Percentiles rank a stretch among this genome's conserved stretches.
These are phyloP conservation scores for Podaxis pistillaris DNA, from an alignment of 768 basidiomycete species.

Conservation along the genomic window DNA sequence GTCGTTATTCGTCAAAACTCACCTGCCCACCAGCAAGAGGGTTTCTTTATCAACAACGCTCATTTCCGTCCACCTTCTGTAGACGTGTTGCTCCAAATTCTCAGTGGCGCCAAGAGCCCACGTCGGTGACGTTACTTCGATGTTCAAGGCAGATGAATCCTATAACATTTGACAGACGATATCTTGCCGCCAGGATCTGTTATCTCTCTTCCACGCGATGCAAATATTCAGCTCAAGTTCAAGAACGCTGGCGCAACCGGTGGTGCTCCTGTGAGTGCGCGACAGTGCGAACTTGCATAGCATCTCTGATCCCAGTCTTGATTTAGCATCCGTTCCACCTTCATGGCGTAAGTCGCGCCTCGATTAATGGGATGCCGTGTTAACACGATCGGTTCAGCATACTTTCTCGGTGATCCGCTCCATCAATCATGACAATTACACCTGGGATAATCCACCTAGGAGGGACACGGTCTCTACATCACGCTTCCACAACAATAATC, in stretches of 20 bases:
- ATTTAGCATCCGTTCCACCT: slow-evolving; percentile 15
- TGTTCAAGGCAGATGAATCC: background rate
- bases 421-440: slow-evolving; percentile 4
- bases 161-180: background rate
- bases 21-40: background rate
- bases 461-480: slow-evolving; percentile 18
- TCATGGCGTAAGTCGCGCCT: slow-evolving; percentile 23
- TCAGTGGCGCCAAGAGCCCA: slow-evolving; percentile 23
- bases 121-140: slow-evolving; percentile 11
- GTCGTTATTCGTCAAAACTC: background rate
- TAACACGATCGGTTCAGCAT: slow-evolving; percentile 20
- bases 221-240: background rate
- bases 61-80: slow-evolving; percentile 27
- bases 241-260: background rate
- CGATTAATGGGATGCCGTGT: background rate
- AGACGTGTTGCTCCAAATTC: slow-evolving; percentile 38
- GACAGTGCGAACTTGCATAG: background rate
- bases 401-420: slow-evolving; percentile 12
- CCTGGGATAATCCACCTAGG: slow-evolving; percentile 10
- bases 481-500: background rate
- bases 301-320: background rate
- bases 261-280: slow-evolving; percentile 4
- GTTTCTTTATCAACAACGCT: slow-evolving; percentile 25
- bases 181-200: slow-evolving; percentile 38
- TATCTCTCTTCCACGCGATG: slow-evolving; percentile 36